phyloP scores from a whole-genome alignment of 352 stramenopile species.

The Phytophthora pinifolia region DNA sequence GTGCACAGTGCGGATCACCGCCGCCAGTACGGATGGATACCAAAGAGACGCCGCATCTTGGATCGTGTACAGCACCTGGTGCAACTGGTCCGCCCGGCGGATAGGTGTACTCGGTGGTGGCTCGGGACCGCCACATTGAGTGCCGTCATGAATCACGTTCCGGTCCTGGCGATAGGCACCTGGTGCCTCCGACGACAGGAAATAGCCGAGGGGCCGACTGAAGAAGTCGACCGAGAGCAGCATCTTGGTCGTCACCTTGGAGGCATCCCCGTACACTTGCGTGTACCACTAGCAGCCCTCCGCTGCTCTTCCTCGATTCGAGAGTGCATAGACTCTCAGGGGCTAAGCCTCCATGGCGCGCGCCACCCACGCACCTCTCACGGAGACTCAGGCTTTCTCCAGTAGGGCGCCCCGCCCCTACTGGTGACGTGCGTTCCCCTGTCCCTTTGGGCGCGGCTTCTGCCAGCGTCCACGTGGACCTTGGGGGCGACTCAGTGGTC shows the following conservation, averaged over 20 bases:
- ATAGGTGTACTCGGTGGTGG: background rate
- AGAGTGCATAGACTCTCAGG: too few relatives aligned
- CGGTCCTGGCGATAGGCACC: background rate
- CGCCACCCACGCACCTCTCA: too few relatives aligned
- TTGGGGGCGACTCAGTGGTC: too few relatives aligned
- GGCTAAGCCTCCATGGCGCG: too few relatives aligned
- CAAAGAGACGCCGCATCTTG: background rate
- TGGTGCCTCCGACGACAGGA: slow-evolving; percentile 1
- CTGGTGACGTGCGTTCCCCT: too few relatives aligned
- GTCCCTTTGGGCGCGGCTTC: too few relatives aligned
- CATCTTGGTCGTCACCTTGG: slow-evolving; percentile 4
- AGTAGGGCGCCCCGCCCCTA: too few relatives aligned
- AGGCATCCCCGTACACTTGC: too few relatives aligned
- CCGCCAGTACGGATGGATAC: background rate
- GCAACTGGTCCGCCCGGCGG: background rate
- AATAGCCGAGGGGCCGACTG: slow-evolving; percentile 3
- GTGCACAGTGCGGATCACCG: background rate
- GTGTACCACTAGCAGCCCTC: too few relatives aligned
- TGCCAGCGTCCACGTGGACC: too few relatives aligned
- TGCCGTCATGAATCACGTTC: background rate
- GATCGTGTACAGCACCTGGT: slow-evolving; percentile 6
- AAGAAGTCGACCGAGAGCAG: background rate
- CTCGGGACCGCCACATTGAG: background rate
- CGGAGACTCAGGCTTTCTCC: too few relatives aligned
- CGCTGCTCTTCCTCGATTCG: too few relatives aligned